Percentiles rank a stretch among this genome's conserved stretches.
Conservation (phyloP, 2,329 filamentous ascomycete species). For the Pseudogymnoascus sp. region DNA sequence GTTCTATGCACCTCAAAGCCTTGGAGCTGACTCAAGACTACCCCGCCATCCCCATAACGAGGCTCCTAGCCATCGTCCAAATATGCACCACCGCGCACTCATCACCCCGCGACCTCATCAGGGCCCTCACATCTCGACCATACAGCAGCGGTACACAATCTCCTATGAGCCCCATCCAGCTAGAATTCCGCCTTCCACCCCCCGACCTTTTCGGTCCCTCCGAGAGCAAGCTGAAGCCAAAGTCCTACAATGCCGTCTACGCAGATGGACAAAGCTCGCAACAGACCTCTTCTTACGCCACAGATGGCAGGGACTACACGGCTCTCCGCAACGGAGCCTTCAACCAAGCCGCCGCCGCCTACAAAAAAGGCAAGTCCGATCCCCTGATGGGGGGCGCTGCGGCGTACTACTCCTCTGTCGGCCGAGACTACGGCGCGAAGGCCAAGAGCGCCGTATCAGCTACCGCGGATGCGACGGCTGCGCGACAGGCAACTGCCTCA, state of each 20-base stretch:
- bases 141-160: conserved; percentile 9
- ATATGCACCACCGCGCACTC: conserved; percentile 48
- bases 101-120: conserved; percentile 51
- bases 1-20: conserved; percentile 39
- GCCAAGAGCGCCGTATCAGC: conserved; percentile 51
- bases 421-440: conserved; percentile 51
- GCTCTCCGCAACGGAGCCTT: conserved; percentile 35
- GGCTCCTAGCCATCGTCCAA: conserved; percentile 44
- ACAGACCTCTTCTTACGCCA: background rate
- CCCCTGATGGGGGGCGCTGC: conserved; percentile 67
- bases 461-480: conserved; percentile 62
- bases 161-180: conserved; percentile 15
- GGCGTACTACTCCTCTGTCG: conserved; percentile 64
- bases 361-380: conserved; percentile 57
- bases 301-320: conserved; percentile 5
- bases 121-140: conserved; percentile 35
- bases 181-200: conserved; percentile 25
- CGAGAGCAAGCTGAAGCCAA: background rate
- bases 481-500: conserved; percentile 50
- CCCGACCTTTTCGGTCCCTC: background rate
- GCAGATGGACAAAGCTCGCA: background rate
- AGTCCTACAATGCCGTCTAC: conserved; percentile 11
- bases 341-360: conserved; percentile 47
- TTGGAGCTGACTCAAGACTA: conserved; percentile 47
- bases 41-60: conserved; percentile 37